Percentiles rank a stretch among this genome's conserved stretches.
Evolutionary conservation across 2,329 filamentous ascomycete genomes (phyloP).

Genomic region (Magnaporthiopsis rhizophila): DNA sequence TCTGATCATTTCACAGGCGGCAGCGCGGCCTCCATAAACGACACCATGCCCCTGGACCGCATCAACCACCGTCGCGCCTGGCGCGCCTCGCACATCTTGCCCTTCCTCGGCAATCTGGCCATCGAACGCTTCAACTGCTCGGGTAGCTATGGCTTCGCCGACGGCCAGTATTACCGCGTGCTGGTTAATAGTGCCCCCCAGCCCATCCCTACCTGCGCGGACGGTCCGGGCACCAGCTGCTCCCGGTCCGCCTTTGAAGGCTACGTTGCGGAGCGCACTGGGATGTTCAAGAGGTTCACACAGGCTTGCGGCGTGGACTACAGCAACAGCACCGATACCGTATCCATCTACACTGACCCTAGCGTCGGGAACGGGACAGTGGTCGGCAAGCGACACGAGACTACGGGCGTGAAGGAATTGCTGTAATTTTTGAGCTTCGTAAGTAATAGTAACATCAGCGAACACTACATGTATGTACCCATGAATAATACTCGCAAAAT

Average conservation of each 20-base stretch:
- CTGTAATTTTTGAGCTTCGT: no score
- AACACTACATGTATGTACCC: no score
- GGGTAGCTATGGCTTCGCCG: slow-evolving; percentile 44
- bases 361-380: neutral
- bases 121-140: slow-evolving; percentile 57
- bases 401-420: no score
- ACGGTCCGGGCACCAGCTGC: slow-evolving; percentile 36
- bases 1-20: slow-evolving; percentile 40
- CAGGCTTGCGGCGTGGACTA: slow-evolving; percentile 28
- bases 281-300: slow-evolving; percentile 31
- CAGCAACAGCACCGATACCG: slow-evolving; percentile 25
- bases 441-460: no score
- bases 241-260: slow-evolving; percentile 28
- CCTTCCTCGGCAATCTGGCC: slow-evolving; percentile 59
- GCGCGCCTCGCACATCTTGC: slow-evolving; percentile 54
- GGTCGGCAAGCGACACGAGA: no score
- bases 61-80: slow-evolving; percentile 58
- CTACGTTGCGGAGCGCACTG: slow-evolving; percentile 29
- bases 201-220: slow-evolving; percentile 30
- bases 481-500: no score
- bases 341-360: slow-evolving; percentile 23
- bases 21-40: slow-evolving; percentile 42
- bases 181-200: slow-evolving; percentile 36
- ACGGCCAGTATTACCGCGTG: slow-evolving; percentile 41
- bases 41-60: slow-evolving; percentile 54